phyloP scores from a whole-genome alignment of 257 asterid genomes.

The Striga asiatica region DNA sequence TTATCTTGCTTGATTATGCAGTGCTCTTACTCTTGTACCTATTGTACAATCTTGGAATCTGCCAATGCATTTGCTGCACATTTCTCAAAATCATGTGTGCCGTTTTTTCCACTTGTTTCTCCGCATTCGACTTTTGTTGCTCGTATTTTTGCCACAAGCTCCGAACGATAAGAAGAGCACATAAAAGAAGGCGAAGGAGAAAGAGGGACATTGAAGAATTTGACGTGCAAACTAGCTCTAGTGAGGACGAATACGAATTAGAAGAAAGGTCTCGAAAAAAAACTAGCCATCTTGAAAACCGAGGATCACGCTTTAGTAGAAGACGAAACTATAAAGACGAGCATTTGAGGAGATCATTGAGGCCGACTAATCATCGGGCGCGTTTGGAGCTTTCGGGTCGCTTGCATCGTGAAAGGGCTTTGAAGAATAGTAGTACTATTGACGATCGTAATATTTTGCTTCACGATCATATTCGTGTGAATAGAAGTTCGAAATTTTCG shows the following conservation, averaged over 20 bases:
- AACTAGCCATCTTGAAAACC: slow-evolving; percentile 7
- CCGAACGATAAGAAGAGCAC: slow-evolving; percentile 23
- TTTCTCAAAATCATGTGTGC: slow-evolving; percentile 39
- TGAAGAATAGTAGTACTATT: slow-evolving; percentile 12
- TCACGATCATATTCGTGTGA: slow-evolving; percentile 39
- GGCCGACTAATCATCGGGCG: slow-evolving; percentile 36
- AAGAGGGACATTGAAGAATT: slow-evolving; percentile 29
- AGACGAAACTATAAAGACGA: slow-evolving; percentile 32
- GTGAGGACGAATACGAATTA: slow-evolving; percentile 25
- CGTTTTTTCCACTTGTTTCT: slow-evolving; percentile 39
- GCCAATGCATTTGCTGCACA: slow-evolving; percentile 49
- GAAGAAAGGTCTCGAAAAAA: slow-evolving; percentile 15
- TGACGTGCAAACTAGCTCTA: background rate
- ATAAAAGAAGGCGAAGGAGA: slow-evolving; percentile 20
- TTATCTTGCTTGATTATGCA: slow-evolving; percentile 18
- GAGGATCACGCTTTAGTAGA: slow-evolving; percentile 8
- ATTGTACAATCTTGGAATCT: slow-evolving; percentile 66
- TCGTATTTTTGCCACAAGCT: slow-evolving; percentile 44
- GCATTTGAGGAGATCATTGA: slow-evolving; percentile 45
- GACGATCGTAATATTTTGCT: slow-evolving; percentile 15
- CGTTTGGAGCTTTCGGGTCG: slow-evolving; percentile 20
- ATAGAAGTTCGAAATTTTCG: slow-evolving; percentile 40
- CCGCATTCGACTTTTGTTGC: slow-evolving; percentile 44
- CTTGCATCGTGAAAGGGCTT: slow-evolving; percentile 14
- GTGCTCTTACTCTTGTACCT: slow-evolving; percentile 60